Base-by-base conservation (phyloP, 1,284 basidiomycete genomes). In the Chondrostereum purpureum region DNA sequence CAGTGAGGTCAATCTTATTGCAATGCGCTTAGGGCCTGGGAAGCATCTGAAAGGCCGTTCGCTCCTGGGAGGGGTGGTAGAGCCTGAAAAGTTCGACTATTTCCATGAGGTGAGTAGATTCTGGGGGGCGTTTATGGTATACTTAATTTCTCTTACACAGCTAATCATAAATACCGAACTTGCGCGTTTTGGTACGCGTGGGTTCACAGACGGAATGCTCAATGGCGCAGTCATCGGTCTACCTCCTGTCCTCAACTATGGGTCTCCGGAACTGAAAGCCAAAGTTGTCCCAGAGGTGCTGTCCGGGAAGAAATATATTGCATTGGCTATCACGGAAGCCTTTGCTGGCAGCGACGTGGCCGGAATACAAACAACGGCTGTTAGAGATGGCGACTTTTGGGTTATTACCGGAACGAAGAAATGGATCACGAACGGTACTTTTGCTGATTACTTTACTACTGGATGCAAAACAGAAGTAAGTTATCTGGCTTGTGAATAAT, bases 291-390 rank as follows among this genome's bases (percentile, higher is more conserved):
- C 88, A 31, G 89, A 91, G 17, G 80, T 94, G 3, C 70, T 97
- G 36, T 68, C 75, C 8, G 92, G 84, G 16, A 85, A 85, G 64
- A 92, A 88, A 63, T 80, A 81, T 55, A 81, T 85, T 37, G 82
- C 82, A 53, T 73, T 98, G 43, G 93, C 93, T 22, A 87, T 97
- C 50, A 81, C 81, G 20, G 83, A 87, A 60, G 92, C 94, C 0
- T 90, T 89, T 55, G 94, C 93, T 3, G 93, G 93, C 4, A 91
- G 87, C 51, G 92, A 95, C 59, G 91, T 97, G 18, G 77, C 83
- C 59, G 86, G 88, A 18, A 65, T 92, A 43, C 77, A 83, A 60
- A 92, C 88, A 6, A 87, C 80, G 3, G 94, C 94, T 6, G 78
- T 72, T 39, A 88, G 92, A 63, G 92, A 94, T 57, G 92, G 90